phyloP scores from a whole-genome alignment of 2,329 filamentous ascomycete genomes.

The Aspergillus versicolor region DNA sequence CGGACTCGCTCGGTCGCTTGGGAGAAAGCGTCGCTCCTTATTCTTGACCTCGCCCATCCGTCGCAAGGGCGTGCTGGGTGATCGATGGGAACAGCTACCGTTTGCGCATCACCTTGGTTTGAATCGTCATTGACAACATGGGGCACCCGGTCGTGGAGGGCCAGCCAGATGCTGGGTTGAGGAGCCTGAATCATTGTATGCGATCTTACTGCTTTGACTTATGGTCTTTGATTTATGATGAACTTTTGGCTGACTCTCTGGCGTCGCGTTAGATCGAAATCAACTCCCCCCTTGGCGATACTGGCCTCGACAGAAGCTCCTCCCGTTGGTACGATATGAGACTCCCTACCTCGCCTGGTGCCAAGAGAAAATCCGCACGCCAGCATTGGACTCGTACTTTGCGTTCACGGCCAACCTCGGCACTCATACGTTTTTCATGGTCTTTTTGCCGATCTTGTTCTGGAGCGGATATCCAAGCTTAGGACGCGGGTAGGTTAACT shows the following conservation, averaged over 20 bases:
- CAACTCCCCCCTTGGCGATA: constrained; percentile 89
- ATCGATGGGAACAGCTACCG: constrained; percentile 25
- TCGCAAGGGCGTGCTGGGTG: constrained; percentile 1
- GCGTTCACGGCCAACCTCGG: constrained; percentile 94
- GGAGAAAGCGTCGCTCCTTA: background rate
- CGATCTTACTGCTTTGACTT: background rate
- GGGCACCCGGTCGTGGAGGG: constrained; percentile 34
- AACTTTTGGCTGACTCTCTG: constrained; percentile 14
- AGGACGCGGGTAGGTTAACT: constrained; percentile 74
- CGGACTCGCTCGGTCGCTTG: background rate
- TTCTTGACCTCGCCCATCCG: background rate
- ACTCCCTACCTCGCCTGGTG: constrained; percentile 89
- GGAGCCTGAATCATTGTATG: constrained; percentile 73
- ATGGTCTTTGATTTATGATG: background rate
- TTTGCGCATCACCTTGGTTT: constrained; percentile 18
- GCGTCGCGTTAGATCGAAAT: constrained; percentile 64
- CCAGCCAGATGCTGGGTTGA: constrained; percentile 65
- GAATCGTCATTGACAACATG: constrained; percentile 33
- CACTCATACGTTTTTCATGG: constrained; percentile 99
- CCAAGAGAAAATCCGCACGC: constrained; percentile 76
- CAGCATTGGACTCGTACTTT: constrained; percentile 91
- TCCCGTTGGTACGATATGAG: constrained; percentile 90
- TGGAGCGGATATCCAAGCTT: constrained; percentile 89
- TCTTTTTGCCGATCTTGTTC: constrained; percentile 88
- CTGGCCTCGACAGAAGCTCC: constrained; percentile 71